Base-by-base conservation (phyloP, 2,329 filamentous ascomycete genomes). In the Colletotrichum magnum region DNA sequence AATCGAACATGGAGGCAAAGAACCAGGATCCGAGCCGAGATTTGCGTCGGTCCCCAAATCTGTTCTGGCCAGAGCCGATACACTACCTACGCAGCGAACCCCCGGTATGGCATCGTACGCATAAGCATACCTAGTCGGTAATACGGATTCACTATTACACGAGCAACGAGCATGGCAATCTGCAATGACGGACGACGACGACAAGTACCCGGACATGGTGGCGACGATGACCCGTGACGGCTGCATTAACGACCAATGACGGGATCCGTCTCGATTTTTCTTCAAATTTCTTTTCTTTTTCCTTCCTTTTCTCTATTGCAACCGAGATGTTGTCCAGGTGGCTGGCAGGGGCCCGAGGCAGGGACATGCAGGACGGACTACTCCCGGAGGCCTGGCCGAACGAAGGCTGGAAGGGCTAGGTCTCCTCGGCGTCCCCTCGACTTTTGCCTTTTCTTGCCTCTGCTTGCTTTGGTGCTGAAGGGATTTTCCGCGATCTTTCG, bases 201-300 rank as follows among this genome's bases (percentile, higher is more conserved):
- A 18, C 53, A 39, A 16, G 39, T 48, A 48, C 6, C 26, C 7
- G 21, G 36, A 63, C 41, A n/a, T 43, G 48, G 47, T 51, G 50
- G 36, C 47, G 32, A 59, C 32, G 53, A 32, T 26, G 21, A 16
- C 15, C 26, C 26, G 36, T 48, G 43, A 28, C 9, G 41, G 54
- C 41, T n/a, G n/a, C 45, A 52, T 52, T 18, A 52, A 54, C 28
- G 51, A 45, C 45, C 43, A 52, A 13, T 53, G 26, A 61, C 24
- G 21, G 50, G 51, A 39, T 51, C 15, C 56, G 60, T 41, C n/a
- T 65, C 41, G 36, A 45, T 43, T 56, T 47, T 52, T 45, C 56
- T 53, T 64, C 61, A 65, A 28, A 50, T 50, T 59, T 48, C 32
- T 43, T 51, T 28, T 58, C 58, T 61, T 65, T 52, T 61, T 57